A percentile compares a stretch with the other conserved stretches of the same genome.
Conservation (phyloP, 2,329 filamentous ascomycete genomes). For the Penicillium crustosum region DNA sequence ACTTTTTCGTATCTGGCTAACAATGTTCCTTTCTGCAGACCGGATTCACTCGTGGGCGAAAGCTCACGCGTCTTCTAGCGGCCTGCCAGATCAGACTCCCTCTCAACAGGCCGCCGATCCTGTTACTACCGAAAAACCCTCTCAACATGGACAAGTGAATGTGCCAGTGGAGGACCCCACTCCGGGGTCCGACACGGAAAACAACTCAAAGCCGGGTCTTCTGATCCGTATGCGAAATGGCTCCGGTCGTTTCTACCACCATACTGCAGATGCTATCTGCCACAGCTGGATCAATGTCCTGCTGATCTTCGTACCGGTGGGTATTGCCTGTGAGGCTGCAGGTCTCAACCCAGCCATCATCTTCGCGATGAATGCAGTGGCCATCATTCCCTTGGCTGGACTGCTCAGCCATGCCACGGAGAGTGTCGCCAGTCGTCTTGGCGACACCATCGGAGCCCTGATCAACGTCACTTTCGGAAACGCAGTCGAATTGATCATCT, state of each 20-base stretch:
- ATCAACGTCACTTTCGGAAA: conserved; percentile 79
- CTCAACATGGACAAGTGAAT: conserved; percentile 35
- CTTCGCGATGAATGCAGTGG: conserved; percentile 73
- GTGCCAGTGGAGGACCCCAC: conserved; percentile 14
- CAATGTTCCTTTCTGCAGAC: conserved; percentile 24
- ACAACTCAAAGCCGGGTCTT: conserved; percentile 23
- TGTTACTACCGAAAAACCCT: conserved; percentile 7
- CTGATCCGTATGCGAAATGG: conserved; percentile 34
- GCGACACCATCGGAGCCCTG: conserved; percentile 70
- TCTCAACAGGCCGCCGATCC: conserved; percentile 5
- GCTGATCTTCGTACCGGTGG: conserved; percentile 44
- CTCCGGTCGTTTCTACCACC: conserved; percentile 32
- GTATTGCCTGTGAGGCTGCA: conserved; percentile 40
- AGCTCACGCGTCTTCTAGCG: conserved; percentile 38
- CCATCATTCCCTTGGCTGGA: conserved; percentile 72
- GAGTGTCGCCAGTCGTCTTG: conserved; percentile 69
- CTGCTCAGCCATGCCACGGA: conserved; percentile 73
- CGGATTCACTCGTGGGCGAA: conserved; percentile 43
- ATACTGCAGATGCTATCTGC: conserved; percentile 36
- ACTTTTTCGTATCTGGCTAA: conserved; percentile 11
- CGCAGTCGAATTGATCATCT: conserved; percentile 77
- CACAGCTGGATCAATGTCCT: conserved; percentile 48
- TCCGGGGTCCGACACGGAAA: conserved; percentile 22
- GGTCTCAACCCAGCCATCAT: conserved; percentile 59
- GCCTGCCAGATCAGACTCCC: conserved; percentile 4